These are phyloP conservation scores for Samsoniella hepiali DNA, from an alignment of 2,329 filamentous ascomycete genomes.

Conservation along the genomic window DNA sequence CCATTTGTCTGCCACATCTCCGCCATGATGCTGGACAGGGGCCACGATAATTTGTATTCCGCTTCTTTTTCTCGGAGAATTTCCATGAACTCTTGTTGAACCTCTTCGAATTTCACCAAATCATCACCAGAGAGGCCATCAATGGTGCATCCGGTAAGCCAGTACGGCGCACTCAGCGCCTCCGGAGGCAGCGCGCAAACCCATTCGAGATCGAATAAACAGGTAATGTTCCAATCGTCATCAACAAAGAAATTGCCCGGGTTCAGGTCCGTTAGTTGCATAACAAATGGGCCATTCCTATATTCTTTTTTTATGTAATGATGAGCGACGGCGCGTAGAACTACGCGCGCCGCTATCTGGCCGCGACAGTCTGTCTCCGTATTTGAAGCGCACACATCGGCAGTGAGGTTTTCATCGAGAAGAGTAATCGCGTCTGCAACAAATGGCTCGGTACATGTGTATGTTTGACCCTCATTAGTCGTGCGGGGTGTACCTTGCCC, in stretches of 20 bases:
- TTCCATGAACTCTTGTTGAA: conserved; percentile 23
- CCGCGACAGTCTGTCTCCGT: conserved; percentile 27
- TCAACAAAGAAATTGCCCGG: conserved; percentile 36
- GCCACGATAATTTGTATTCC: not conserved
- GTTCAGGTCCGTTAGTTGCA: conserved; percentile 33
- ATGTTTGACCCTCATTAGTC: conserved; percentile 31
- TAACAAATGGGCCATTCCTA: conserved; percentile 28
- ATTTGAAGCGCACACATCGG: conserved; percentile 26
- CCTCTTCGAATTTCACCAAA: conserved; percentile 18
- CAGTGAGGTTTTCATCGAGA: conserved; percentile 27
- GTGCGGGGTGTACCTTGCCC: conserved; percentile 31
- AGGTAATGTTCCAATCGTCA: conserved; percentile 33
- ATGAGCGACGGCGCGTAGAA: conserved; percentile 27
- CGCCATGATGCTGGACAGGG: not conserved
- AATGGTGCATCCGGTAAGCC: conserved; percentile 24
- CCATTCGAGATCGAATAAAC: conserved; percentile 36
- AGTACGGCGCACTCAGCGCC: conserved; percentile 23
- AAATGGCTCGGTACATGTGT: conserved; percentile 29
- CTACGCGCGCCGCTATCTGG: conserved; percentile 27
- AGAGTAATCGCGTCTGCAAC: conserved; percentile 26
- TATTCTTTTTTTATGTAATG: conserved; percentile 25
- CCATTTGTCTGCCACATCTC: not conserved
- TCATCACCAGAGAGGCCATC: conserved; percentile 23
- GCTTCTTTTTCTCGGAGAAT: conserved; percentile 21
- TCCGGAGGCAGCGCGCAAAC: conserved; percentile 28